Base-by-base conservation (phyloP, 2,329 filamentous ascomycete genomes). In the Blumeriella jaapii region DNA sequence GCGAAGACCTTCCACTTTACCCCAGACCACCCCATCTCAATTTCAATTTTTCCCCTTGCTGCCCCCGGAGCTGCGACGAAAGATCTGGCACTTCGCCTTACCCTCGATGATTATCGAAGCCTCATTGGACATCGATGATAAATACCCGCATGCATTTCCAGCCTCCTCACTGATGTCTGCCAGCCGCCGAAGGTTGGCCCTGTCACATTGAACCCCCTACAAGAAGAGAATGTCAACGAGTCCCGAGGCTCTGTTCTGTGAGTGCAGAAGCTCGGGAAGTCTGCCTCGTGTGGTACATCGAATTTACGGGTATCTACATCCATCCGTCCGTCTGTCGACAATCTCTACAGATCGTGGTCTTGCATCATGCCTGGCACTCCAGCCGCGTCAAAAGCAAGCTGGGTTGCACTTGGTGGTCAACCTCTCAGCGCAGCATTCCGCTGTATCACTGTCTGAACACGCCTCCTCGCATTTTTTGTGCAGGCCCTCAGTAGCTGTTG, bases 1-100 rank as follows among this genome's bases (percentile, higher is more conserved):
- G 7, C 22, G 7, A 24, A 24, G 3, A 24, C 22, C 22, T 24
- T 24, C 7, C 10, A 8, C 10, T 4, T 4, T 10, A 12, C 20
- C 31, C 9, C 16, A 27, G 18, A n/a, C 10, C n/a, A 27, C 9
- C 5, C 26, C 6, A 29, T 19, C 27, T 31, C n/a, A n/a, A n/a
- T 42, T 48, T 29, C 35, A 39, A 11, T 18, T 40, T 7, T 45
- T 48, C 23, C 26, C 31, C 16, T 30, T 15, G 14, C 38, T 45
- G 3, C 47, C 40, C n/a, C 15, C 29, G n/a, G 43, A 45, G 34
- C 29, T 46, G 2, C 38, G 41, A 26, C 35, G 33, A 8, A 38
- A 30, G 16, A 48, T 46, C 17, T 48, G 41, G 40, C 26, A 29
- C 25, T 20, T 30, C 34, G 33, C 36, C 19, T 29, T 45, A 3